Evolutionary conservation across 202 grass and related monocot genomes (phyloP).

Genomic region (Schoenoplectus tabernaemontani): DNA sequence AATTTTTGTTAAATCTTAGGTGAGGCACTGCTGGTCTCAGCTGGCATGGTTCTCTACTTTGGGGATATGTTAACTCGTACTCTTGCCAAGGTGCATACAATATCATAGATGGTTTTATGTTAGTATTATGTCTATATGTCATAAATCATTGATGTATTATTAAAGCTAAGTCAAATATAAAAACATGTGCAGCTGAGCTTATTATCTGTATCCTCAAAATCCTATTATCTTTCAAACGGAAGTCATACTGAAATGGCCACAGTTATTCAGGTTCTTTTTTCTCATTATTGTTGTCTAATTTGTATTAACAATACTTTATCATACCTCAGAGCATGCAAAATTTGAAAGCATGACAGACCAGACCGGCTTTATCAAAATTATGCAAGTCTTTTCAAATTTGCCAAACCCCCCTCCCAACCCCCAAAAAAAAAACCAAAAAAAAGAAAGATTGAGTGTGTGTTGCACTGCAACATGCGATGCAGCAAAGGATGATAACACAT

Average conservation of each 20-base stretch:
- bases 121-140: not conserved
- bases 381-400: too few species aligned
- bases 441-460: not conserved
- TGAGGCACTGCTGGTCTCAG: conserved; percentile 71
- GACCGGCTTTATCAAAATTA: not conserved
- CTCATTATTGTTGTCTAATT: not conserved
- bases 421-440: too few species aligned
- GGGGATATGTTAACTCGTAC: conserved; percentile 65
- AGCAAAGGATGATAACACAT: not conserved
- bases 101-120: not conserved
- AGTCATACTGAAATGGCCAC: conserved; percentile 52
- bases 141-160: conserved; percentile 5
- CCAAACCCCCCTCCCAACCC: not conserved
- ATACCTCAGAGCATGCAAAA: not conserved
- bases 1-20: conserved; percentile 51
- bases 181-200: conserved; percentile 47
- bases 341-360: not conserved
- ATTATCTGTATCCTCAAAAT: conserved; percentile 30
- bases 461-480: not conserved
- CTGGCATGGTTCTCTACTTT: conserved; percentile 81
- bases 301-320: not conserved
- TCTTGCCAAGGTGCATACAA: conserved; percentile 56
- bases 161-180: not conserved
- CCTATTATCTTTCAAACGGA: conserved; percentile 39
- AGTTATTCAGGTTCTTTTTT: conserved; percentile 64